Evolutionary conservation across 345 rosid species (phyloP), one percentile per base, ranked within the genome.

Genomic region (Lumnitzera racemosa): DNA sequence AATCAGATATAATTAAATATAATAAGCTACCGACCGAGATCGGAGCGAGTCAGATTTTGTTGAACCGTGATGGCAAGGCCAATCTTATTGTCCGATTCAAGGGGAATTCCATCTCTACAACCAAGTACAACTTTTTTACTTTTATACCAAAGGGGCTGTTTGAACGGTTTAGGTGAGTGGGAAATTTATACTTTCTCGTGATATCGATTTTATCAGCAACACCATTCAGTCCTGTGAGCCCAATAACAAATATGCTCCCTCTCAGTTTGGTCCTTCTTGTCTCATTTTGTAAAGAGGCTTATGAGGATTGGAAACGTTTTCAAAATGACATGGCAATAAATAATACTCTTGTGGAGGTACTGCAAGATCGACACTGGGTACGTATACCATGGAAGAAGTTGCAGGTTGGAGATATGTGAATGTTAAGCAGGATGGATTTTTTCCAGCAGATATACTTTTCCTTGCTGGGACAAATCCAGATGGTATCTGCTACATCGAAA

Each of bases 151-250:
- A 95, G 76, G 99, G 99, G 61, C 64, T 95, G 74, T 95, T 88
- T 76, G 99, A 95, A 79, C 98, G 88, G 99, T 95, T 95, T 78
- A 88, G 99, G 80, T 96, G 98, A 80, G 96, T 95, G 59, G 99
- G 98, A 17, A 95, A 95, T 73, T 74, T 83, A 55, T 95, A 95
- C 87, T 90, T 95, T 71, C 91, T 95, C 64, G 77, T 86, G 77
- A 91, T 95, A 62, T 90, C 99, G 49, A 86, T 89, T 72, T 80
- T 95, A 68, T 95, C 99, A 4, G 81, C 88, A 71, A 90, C 98
- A 49, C 98, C 98, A 43, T 88, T 90, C 76, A 95, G 99, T 69
- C 97, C 99, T 69, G 96, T 95, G 67, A 84, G 88, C 81, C 99
- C 99, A 56, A 75, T 90, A 59, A 95, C 99, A 20, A 95, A 95